Evolutionary conservation across 2,329 filamentous ascomycete species (phyloP).

Genomic region (Pseudogymnoascus sp.): DNA sequence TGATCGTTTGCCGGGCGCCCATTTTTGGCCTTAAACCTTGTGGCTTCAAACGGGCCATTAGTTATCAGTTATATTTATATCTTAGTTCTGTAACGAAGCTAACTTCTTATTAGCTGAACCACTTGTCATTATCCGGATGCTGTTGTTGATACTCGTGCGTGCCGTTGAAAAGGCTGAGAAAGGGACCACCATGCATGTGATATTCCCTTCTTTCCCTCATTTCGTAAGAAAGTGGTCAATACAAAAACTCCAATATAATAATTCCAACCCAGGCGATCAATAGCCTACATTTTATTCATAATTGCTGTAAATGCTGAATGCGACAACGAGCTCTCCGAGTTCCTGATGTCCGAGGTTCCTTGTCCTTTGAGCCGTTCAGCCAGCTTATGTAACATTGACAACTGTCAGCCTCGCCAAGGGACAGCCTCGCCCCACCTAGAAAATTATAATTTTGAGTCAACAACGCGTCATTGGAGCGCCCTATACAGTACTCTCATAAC

Average conservation of each 20-base stretch:
- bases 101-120: neutral
- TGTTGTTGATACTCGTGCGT: neutral
- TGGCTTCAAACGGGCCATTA: neutral
- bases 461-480: neutral
- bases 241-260: neutral
- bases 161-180: neutral
- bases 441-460: slow-evolving; percentile 9
- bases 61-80: neutral
- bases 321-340: neutral
- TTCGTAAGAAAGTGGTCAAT: neutral
- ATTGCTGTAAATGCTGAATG: neutral
- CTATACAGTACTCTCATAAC: neutral
- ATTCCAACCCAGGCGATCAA: neutral
- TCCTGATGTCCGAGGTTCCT: neutral
- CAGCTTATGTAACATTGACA: neutral
- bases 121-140: neutral
- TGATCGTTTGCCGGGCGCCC: neutral
- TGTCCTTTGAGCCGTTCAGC: neutral
- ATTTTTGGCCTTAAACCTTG: neutral
- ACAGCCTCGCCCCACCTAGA: slow-evolving; percentile 4
- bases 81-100: too few relatives aligned
- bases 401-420: neutral
- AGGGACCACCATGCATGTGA: neutral
- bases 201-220: neutral
- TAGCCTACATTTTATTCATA: neutral